phyloP scores from a whole-genome alignment of 345 rosid species.

The Lumnitzera racemosa region DNA sequence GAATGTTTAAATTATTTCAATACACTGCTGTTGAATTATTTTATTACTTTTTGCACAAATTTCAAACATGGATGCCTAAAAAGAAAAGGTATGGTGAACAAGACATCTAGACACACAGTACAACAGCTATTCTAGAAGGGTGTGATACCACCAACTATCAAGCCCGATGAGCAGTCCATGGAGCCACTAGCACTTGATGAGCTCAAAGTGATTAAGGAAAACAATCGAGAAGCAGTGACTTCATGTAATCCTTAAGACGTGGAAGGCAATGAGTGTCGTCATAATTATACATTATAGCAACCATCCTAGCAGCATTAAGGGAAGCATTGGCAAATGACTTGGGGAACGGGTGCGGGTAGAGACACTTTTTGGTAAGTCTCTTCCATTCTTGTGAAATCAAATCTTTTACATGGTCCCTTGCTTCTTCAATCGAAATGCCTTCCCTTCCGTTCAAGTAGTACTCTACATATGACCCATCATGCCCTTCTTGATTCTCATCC shows the following conservation, averaged over 20 bases:
- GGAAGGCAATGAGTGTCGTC: slow-evolving; percentile 37
- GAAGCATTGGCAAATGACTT: slow-evolving; percentile 23
- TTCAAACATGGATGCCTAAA: too few relatives aligned
- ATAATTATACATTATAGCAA: slow-evolving; percentile 48
- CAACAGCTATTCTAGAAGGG: too few relatives aligned
- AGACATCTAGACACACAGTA: too few relatives aligned
- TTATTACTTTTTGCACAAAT: too few relatives aligned
- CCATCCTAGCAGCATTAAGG: slow-evolving; percentile 46
- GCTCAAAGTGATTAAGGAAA: too few relatives aligned
- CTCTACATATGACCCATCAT: slow-evolving; percentile 54
- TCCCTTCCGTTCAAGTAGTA: slow-evolving; percentile 39
- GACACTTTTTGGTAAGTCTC: slow-evolving; percentile 37
- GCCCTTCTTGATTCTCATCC: slow-evolving; percentile 16
- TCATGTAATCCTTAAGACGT: slow-evolving; percentile 23
- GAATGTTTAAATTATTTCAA: too few relatives aligned
- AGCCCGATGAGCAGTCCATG: too few relatives aligned
- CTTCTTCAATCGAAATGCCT: slow-evolving; percentile 22
- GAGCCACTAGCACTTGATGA: too few relatives aligned
- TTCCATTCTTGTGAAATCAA: slow-evolving; percentile 55
- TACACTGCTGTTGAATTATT: too few relatives aligned
- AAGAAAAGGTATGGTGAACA: too few relatives aligned
- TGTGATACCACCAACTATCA: too few relatives aligned
- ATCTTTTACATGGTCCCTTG: slow-evolving; percentile 16
- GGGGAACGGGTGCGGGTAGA: slow-evolving; percentile 25
- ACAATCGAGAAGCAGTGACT: slow-evolving; percentile 4